Percentiles rank a stretch among this genome's conserved stretches.
Conservation (phyloP, 768 basidiomycete genomes). For the Auricularia cornea region DNA sequence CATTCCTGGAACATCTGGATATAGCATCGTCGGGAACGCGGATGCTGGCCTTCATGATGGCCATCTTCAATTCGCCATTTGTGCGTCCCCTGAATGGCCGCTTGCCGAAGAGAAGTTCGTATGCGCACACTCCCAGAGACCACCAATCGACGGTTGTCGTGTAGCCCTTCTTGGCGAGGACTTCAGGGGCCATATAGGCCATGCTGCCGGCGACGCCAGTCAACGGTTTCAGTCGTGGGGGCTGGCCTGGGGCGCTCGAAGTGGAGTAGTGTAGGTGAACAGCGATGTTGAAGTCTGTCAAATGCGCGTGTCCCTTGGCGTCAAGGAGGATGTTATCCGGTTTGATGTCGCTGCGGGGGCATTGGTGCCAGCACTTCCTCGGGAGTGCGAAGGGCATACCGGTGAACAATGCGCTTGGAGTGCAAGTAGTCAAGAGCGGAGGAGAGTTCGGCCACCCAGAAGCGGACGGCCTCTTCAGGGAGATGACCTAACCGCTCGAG, state of each 20-base stretch:
- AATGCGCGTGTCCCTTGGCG: slow-evolving; percentile 89
- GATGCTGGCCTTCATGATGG: slow-evolving; percentile 74
- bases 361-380: slow-evolving; percentile 8
- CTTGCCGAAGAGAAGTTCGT: slow-evolving; percentile 85
- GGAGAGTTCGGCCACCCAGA: slow-evolving; percentile 84
- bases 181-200: slow-evolving; percentile 58
- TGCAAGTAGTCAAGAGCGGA: slow-evolving; percentile 87
- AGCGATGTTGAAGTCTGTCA: slow-evolving; percentile 98
- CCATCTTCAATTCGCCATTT: slow-evolving; percentile 85
- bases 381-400: slow-evolving; percentile 40
- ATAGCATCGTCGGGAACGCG: slow-evolving; percentile 88
- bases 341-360: slow-evolving; percentile 22
- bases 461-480: slow-evolving; percentile 70
- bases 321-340: slow-evolving; percentile 40
- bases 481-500: slow-evolving; percentile 72
- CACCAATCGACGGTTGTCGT: slow-evolving; percentile 95
- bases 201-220: slow-evolving; percentile 95
- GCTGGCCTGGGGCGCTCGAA: background rate
- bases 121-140: slow-evolving; percentile 90
- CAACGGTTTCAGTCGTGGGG: slow-evolving; percentile 17
- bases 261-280: slow-evolving; percentile 53
- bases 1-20: slow-evolving; percentile 64
- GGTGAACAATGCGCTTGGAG: slow-evolving; percentile 90
- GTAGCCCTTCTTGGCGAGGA: slow-evolving; percentile 88
- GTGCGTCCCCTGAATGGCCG: slow-evolving; percentile 91